A percentile compares a stretch with the other conserved stretches of the same genome.
Evolutionary conservation across 2,329 filamentous ascomycete genomes (phyloP).

Genomic region (Aspergillus carbonarius): DNA sequence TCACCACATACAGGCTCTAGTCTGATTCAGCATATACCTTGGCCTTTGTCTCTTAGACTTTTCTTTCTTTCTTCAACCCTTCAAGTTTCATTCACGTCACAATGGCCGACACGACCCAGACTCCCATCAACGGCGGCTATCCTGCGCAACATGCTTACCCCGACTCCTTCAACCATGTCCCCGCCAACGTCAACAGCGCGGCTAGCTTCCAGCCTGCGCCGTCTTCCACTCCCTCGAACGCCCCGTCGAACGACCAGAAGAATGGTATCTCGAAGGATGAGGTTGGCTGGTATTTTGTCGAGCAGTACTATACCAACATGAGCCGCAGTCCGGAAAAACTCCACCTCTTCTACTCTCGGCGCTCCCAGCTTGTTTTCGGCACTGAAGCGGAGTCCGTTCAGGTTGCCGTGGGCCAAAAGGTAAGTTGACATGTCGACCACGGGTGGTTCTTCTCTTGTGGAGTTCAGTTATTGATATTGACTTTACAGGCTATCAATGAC

Average conservation of each 20-base stretch:
- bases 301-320: slow-evolving; percentile 98
- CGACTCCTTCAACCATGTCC: slow-evolving; percentile 37
- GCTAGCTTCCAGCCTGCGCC: slow-evolving; percentile 42
- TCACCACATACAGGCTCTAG: slow-evolving; percentile 19
- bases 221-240: slow-evolving; percentile 41
- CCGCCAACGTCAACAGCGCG: slow-evolving; percentile 35
- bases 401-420: slow-evolving; percentile 83
- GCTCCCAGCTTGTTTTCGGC: slow-evolving; percentile 91
- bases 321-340: slow-evolving; percentile 94
- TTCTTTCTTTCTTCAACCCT: slow-evolving; percentile 7
- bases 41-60: slow-evolving; percentile 8
- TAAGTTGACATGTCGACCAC: slow-evolving; percentile 48
- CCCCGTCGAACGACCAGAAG: slow-evolving; percentile 39
- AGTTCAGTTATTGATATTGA: slow-evolving; percentile 14
- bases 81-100: slow-evolving; percentile 20
- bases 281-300: slow-evolving; percentile 98
- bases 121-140: slow-evolving; percentile 45
- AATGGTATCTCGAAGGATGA: slow-evolving; percentile 73
- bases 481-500: slow-evolving; percentile 77
- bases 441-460: neutral
- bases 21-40: slow-evolving; percentile 9
- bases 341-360: slow-evolving; percentile 93
- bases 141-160: slow-evolving; percentile 41
- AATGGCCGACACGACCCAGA: slow-evolving; percentile 43
- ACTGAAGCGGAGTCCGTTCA: slow-evolving; percentile 84